phyloP scores from a whole-genome alignment of 306 rosid species.

The Vigna reflexopilosa region DNA sequence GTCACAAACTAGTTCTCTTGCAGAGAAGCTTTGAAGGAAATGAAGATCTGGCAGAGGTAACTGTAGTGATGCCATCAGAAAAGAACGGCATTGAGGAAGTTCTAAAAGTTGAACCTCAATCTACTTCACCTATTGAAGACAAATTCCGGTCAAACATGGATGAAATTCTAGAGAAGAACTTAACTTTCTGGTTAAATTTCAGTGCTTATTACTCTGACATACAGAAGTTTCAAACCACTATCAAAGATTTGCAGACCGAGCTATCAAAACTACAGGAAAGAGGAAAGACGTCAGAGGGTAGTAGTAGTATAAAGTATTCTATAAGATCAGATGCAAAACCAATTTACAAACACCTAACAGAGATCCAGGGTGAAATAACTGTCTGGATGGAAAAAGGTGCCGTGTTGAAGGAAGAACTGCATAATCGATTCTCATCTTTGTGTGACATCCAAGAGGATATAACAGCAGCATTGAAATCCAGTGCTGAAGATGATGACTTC shows the following conservation, averaged over 20 bases:
- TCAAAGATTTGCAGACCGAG: conserved; percentile 69
- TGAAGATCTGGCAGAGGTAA: conserved; percentile 46
- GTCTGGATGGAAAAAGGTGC: conserved; percentile 71
- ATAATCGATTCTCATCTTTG: conserved; percentile 73
- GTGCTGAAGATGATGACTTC: conserved; percentile 93
- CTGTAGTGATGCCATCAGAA: conserved; percentile 21
- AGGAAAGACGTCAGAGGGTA: conserved; percentile 55
- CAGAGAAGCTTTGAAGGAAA: conserved; percentile 60
- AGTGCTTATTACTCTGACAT: conserved; percentile 76
- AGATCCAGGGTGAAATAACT: conserved; percentile 72
- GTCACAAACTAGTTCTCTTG: conserved; percentile 67
- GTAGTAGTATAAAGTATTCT: conserved; percentile 40
- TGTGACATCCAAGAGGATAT: conserved; percentile 85
- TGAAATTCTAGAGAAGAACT: conserved; percentile 87
- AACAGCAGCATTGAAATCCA: conserved; percentile 73
- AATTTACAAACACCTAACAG: conserved; percentile 81
- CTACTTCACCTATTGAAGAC: conserved; percentile 69
- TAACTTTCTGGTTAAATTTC: conserved; percentile 85
- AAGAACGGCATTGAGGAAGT: conserved; percentile 46
- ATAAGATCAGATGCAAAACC: conserved; percentile 82
- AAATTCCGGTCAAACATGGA: conserved; percentile 72
- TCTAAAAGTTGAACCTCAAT: conserved; percentile 36
- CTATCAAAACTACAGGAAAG: conserved; percentile 60
- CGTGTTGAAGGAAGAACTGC: conserved; percentile 71
- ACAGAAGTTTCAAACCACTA: conserved; percentile 71